These are phyloP conservation scores for Pichia sp. DNA, from an alignment of 1,139 yeast species.

Conservation along the genomic window DNA sequence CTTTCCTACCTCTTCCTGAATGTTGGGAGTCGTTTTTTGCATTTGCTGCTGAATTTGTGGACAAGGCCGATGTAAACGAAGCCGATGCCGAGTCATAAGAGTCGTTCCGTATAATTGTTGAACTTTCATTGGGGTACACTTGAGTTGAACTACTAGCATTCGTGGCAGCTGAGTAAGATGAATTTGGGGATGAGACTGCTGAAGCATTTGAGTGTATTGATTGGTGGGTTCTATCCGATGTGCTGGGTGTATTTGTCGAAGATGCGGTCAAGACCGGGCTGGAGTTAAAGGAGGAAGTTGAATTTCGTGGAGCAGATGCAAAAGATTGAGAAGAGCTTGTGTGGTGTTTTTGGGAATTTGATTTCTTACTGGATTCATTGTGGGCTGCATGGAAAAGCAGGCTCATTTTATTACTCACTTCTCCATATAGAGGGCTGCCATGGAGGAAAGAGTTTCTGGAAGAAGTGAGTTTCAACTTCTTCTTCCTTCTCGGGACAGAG, in stretches of 20 bases:
- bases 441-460: slow-evolving; percentile 9
- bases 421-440: slow-evolving; percentile 19
- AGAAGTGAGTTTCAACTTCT: slow-evolving; percentile 5
- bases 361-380: background rate
- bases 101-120: background rate
- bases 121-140: background rate
- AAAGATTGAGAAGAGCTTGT: background rate
- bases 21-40: background rate
- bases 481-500: slow-evolving; percentile 1
- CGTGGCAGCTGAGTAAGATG: background rate
- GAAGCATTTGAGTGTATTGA: background rate
- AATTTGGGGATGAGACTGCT: background rate
- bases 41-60: background rate
- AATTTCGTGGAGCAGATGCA: background rate
- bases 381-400: slow-evolving; percentile 12
- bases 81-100: slow-evolving; percentile 1
- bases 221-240: background rate
- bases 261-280: background rate
- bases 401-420: slow-evolving; percentile 18
- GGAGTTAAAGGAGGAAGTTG: background rate
- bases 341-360: background rate
- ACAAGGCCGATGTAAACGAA: slow-evolving; percentile 1
- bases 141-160: background rate
- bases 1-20: background rate
- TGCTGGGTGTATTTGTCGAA: background rate